Conservation (phyloP, 331 rosid genomes). For the Phaseolus coccineus region DNA sequence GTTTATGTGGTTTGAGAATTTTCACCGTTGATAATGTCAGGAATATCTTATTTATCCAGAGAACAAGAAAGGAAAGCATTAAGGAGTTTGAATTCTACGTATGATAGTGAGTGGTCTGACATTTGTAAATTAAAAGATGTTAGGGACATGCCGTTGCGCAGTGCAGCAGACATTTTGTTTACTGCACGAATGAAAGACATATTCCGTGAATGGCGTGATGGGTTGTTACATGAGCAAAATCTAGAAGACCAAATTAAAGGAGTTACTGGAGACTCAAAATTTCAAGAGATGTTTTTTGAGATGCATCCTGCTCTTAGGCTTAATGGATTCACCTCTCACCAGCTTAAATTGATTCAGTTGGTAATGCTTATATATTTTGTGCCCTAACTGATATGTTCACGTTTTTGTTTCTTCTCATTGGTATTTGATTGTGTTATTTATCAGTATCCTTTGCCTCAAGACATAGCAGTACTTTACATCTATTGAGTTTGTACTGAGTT, state of each 20-base stretch:
- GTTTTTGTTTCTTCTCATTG: slow-evolving; percentile 6
- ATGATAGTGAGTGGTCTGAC: slow-evolving; percentile 55
- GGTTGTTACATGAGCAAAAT: slow-evolving; percentile 60
- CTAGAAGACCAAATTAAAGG: slow-evolving; percentile 56
- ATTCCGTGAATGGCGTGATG: slow-evolving; percentile 81
- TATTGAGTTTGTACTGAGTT: slow-evolving; percentile 26
- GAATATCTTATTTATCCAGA: slow-evolving; percentile 97
- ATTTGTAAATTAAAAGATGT: slow-evolving; percentile 51
- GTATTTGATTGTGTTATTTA: slow-evolving; percentile 30
- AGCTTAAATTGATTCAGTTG: slow-evolving; percentile 80
- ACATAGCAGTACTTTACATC: not conserved
- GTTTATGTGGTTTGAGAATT: slow-evolving; percentile 57
- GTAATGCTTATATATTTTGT: slow-evolving; percentile 54
- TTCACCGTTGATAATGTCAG: slow-evolving; percentile 76
- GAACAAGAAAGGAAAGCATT: slow-evolving; percentile 80
- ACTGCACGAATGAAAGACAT: slow-evolving; percentile 75
- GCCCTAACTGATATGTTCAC: slow-evolving; percentile 32
- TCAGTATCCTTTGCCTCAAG: slow-evolving; percentile 10
- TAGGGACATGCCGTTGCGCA: slow-evolving; percentile 50
- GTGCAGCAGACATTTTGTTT: slow-evolving; percentile 72
- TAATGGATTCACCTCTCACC: slow-evolving; percentile 82
- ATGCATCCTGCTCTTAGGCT: slow-evolving; percentile 82
- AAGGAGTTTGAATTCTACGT: slow-evolving; percentile 50
- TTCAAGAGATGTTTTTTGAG: slow-evolving; percentile 76
- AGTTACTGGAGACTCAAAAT: slow-evolving; percentile 56